Conservation (phyloP, 2,329 filamentous ascomycete species). For the Acephala macrosclerotiorum region DNA sequence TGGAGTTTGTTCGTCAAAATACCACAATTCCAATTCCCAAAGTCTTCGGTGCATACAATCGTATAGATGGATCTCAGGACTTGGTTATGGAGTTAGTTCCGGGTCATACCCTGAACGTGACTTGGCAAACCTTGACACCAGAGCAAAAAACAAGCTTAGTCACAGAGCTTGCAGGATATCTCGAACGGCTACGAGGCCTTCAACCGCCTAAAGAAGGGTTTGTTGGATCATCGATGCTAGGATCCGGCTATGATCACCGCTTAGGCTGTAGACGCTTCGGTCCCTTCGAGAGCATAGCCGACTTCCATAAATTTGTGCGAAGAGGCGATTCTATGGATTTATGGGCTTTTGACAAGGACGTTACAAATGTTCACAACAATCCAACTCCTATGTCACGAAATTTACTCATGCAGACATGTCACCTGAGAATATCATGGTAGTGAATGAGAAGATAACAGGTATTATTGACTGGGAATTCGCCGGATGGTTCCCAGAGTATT, state of each 20-base stretch:
- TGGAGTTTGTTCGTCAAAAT: conserved; percentile 14
- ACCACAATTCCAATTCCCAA: conserved; percentile 14
- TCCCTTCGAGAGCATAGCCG: conserved; percentile 22
- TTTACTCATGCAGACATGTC: conserved; percentile 24
- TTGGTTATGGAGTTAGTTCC: conserved; percentile 12
- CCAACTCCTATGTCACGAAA: conserved; percentile 12
- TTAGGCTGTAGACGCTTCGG: conserved; percentile 19
- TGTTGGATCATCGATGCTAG: conserved; percentile 9
- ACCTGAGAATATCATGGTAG: conserved; percentile 24
- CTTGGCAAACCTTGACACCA: conserved; percentile 11
- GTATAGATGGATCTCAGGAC: conserved; percentile 12
- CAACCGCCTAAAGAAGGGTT: conserved; percentile 11
- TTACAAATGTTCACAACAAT: conserved; percentile 17
- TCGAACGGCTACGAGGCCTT: conserved; percentile 6
- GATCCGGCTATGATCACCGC: conserved; percentile 19
- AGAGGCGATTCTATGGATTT: conserved; percentile 19
- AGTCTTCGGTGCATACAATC: conserved; percentile 9
- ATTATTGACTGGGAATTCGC: conserved; percentile 27
- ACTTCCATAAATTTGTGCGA: conserved; percentile 21
- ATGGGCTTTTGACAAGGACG: conserved; percentile 13
- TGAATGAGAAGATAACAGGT: conserved; percentile 22
- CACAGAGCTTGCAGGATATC: conserved; percentile 13
- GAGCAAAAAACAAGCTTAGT: conserved; percentile 11
- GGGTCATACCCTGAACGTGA: conserved; percentile 10
- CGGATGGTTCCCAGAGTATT: conserved; percentile 28